A percentile compares a stretch with the other conserved stretches of the same genome.
Conservation (phyloP, 345 rosid genomes). For the Fremontodendron californicum region DNA sequence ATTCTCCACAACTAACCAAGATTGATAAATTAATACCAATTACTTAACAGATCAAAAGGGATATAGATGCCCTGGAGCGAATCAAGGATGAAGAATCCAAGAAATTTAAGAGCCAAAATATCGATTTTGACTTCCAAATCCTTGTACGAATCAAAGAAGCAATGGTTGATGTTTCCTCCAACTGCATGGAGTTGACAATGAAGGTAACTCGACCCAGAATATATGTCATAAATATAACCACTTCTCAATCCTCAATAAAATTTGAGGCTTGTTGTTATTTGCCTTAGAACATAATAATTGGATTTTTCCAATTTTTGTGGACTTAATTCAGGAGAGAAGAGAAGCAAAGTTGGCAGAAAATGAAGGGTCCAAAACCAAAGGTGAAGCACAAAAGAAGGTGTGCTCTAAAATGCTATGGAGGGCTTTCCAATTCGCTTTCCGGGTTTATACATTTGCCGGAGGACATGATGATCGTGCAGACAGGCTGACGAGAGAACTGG, state of each 20-base stretch:
- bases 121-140: constrained; percentile 65
- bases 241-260: neutral
- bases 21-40: neutral
- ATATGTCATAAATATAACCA: too few relatives aligned
- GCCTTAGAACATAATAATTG: neutral
- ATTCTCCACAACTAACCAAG: neutral
- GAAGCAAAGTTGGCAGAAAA: constrained; percentile 44
- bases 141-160: constrained; percentile 71
- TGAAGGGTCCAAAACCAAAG: constrained; percentile 27
- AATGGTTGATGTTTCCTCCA: constrained; percentile 83
- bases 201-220: constrained; percentile 38
- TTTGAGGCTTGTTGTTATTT: neutral
- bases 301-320: neutral
- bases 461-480: constrained; percentile 89
- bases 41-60: constrained; percentile 58
- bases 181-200: constrained; percentile 76
- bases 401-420: constrained; percentile 66
- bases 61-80: constrained; percentile 70
- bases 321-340: constrained; percentile 53
- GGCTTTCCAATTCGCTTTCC: constrained; percentile 80
- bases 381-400: constrained; percentile 27
- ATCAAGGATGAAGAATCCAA: constrained; percentile 82
- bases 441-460: constrained; percentile 80
- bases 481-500: constrained; percentile 64
- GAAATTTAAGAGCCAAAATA: constrained; percentile 66